Evolutionary conservation across 2,329 filamentous ascomycete species (phyloP).

Genomic region (Hysterium pulicare): DNA sequence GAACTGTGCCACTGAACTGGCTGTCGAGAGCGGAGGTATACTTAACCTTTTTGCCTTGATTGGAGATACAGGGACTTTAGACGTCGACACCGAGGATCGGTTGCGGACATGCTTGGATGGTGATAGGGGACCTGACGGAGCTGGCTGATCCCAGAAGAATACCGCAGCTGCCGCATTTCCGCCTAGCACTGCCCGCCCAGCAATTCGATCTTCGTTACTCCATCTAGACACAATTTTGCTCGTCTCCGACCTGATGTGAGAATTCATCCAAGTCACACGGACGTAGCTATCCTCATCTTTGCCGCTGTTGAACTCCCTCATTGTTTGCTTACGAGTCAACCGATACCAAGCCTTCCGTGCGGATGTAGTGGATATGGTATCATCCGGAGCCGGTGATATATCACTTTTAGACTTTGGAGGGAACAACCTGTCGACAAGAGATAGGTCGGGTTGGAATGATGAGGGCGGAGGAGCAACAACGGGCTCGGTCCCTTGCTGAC

Average conservation of each 20-base stretch:
- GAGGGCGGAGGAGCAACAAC: not conserved
- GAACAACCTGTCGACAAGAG: conserved; percentile 27
- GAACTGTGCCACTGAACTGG: conserved; percentile 25
- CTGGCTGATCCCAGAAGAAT: conserved; percentile 37
- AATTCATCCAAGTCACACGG: conserved; percentile 36
- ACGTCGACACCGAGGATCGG: conserved; percentile 17
- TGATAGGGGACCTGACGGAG: conserved; percentile 14
- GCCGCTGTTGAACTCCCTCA: conserved; percentile 36
- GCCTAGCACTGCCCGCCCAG: conserved; percentile 21
- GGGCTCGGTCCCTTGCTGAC: not conserved
- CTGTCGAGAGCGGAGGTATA: conserved; percentile 17
- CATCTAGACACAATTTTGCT: conserved; percentile 35
- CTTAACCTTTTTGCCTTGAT: conserved; percentile 16
- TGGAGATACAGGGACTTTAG: conserved; percentile 7
- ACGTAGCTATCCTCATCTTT: conserved; percentile 35
- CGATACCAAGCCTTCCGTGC: conserved; percentile 40
- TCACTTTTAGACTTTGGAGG: conserved; percentile 10
- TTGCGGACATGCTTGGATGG: conserved; percentile 19
- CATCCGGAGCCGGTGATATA: conserved; percentile 19
- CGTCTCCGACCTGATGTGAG: conserved; percentile 29
- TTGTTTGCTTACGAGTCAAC: conserved; percentile 35
- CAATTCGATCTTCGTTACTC: conserved; percentile 36
- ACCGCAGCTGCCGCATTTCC: conserved; percentile 31
- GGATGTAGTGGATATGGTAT: conserved; percentile 32
- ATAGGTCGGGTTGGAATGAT: conserved; percentile 14